A percentile compares a stretch with the other conserved stretches of the same genome.
These are phyloP conservation scores for Vitis labrusca DNA, from an alignment of 164 flowering plant genomes.

Conservation along the genomic window DNA sequence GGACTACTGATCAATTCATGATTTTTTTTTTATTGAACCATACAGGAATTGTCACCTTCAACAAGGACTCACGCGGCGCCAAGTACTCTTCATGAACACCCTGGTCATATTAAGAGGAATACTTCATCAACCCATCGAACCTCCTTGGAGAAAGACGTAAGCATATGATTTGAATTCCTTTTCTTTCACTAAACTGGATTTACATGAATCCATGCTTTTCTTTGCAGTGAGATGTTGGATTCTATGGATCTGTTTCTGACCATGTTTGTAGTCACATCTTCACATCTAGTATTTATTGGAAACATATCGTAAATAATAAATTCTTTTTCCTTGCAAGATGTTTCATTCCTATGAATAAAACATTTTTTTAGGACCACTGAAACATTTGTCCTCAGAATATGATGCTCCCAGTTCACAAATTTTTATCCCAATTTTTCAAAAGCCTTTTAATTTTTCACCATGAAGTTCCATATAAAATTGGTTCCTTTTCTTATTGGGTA, in stretches of 20 bases:
- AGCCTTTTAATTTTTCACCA: no score
- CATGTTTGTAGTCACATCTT: background rate
- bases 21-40: background rate
- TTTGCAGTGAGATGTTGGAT: background rate
- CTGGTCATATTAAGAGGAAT: constrained; percentile 20
- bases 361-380: no score
- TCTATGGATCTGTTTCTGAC: background rate
- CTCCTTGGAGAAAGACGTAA: constrained; percentile 85
- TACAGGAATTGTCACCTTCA: constrained; percentile 40
- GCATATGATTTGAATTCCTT: constrained; percentile 13
- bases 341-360: no score
- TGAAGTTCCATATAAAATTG: no score
- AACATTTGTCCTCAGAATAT: no score
- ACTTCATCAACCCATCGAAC: constrained; percentile 47
- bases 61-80: constrained; percentile 25
- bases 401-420: no score
- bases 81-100: constrained; percentile 38
- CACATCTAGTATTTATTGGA: background rate
- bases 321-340: no score
- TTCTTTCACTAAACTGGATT: background rate
- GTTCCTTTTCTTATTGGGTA: no score
- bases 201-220: background rate
- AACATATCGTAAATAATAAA: no score
- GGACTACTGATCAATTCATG: background rate
- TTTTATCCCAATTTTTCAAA: no score